Evolutionary conservation across 805 yeast genomes (phyloP), one percentile per base, ranked within the genome.

Genomic region (Lachancea sp.): DNA sequence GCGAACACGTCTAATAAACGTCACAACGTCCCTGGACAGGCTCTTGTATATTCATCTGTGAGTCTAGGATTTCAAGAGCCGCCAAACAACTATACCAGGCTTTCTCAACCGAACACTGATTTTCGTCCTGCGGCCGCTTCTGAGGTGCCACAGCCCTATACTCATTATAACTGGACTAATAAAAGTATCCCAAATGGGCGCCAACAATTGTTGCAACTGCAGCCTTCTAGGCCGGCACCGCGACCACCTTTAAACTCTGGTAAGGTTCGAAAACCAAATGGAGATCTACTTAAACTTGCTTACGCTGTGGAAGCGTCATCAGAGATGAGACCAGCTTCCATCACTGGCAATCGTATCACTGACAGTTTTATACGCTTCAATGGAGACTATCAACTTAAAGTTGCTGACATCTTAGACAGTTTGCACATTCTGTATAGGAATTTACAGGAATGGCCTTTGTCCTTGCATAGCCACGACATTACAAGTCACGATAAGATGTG

Each of bases 401-500:
- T 40, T 7, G 43, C 43, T 9, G 34, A 29, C 11, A 24, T 34
- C 5, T 13, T 40, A n/a, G 39, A 34, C 12, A 33, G 34, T 19
- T 24, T 24, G 11, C 29, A 32, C 8, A 17, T 11, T 11, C 22
- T 34, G 4, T 40, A 26, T 17, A 18, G 17, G 5, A 18, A 28
- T 15, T 17, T 40, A 12, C 39, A 40, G 16, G 34, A 40, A 12
- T 40, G 43, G 43, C 43, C 43, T 4, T 26, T 40, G 20, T 34
- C 43, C 8, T n/a, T 31, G 28, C 39, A 40, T 24, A 34, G 39
- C 19, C 33, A 40, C 11, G 43, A 40, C 19, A 21, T 35, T 3
- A 13, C 24, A 11, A 44, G 23, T 11, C 24, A 12, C 6, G 32
- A 29, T 28, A 19, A 20, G 2, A 33, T 39, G 34, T 7, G 17